phyloP scores from a whole-genome alignment of 495 filamentous ascomycete species.

The Aspergillus wentii region DNA sequence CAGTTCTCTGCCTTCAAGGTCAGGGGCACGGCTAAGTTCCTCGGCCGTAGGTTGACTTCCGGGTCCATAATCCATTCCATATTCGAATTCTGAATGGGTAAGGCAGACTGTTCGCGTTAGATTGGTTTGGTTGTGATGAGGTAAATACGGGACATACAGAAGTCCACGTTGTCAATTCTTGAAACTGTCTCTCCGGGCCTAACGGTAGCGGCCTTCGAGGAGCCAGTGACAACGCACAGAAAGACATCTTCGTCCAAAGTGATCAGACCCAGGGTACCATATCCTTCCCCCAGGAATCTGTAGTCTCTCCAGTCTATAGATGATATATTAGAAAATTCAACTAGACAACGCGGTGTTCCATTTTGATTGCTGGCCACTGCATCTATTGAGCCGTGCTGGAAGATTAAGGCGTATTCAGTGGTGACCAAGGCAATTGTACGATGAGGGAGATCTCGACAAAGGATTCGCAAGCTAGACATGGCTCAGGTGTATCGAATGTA shows the following conservation, averaged over 20 bases:
- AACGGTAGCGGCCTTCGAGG: slow-evolving; percentile 72
- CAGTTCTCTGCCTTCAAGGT: slow-evolving; percentile 58
- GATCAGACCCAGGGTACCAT: slow-evolving; percentile 87
- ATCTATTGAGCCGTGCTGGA: slow-evolving; percentile 64
- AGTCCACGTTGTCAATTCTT: slow-evolving; percentile 81
- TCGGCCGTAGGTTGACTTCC: slow-evolving; percentile 44
- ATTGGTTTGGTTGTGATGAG: slow-evolving; percentile 3
- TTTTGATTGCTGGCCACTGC: slow-evolving; percentile 28
- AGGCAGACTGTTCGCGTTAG: slow-evolving; percentile 60
- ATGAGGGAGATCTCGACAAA: slow-evolving; percentile 63
- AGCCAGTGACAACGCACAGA: slow-evolving; percentile 80
- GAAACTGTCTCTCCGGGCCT: slow-evolving; percentile 84
- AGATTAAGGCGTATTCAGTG: slow-evolving; percentile 71
- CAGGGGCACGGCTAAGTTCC: slow-evolving; percentile 49
- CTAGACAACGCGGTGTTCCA: slow-evolving; percentile 66
- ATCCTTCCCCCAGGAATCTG: slow-evolving; percentile 67
- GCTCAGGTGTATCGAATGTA: background rate
- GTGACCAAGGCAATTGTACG: slow-evolving; percentile 83
- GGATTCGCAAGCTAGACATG: slow-evolving; percentile 39
- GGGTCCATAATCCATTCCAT: slow-evolving; percentile 59
- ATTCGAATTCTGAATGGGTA: slow-evolving; percentile 77
- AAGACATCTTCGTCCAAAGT: slow-evolving; percentile 84
- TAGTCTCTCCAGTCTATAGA: slow-evolving; percentile 67
- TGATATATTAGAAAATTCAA: slow-evolving; percentile 72
- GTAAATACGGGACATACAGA: slow-evolving; percentile 44